A percentile compares a stretch with the other conserved stretches of the same genome.
Conservation (phyloP, 192 early-diverging fungal species). For the Oehlia diaphana region DNA sequence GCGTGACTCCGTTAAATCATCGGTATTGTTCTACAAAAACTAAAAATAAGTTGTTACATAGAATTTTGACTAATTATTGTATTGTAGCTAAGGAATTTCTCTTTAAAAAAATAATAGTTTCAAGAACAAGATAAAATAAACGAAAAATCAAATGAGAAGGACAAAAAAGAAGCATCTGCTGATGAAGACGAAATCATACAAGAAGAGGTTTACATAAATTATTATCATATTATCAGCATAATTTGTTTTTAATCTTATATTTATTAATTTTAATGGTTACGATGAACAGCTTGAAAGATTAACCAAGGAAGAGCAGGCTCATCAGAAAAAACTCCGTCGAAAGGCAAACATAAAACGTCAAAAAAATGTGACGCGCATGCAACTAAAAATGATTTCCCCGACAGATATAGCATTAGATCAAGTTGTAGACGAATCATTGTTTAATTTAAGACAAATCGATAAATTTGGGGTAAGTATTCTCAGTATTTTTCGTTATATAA, state of each 20-base stretch:
- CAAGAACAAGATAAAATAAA: background rate
- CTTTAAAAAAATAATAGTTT: background rate
- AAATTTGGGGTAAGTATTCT: conserved; percentile 43
- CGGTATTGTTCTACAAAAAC: conserved; percentile 45
- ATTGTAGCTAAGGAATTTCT: conserved; percentile 34
- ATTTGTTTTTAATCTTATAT: too few relatives aligned
- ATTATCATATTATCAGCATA: too few relatives aligned
- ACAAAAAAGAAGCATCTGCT: conserved; percentile 35
- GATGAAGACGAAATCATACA: conserved; percentile 63
- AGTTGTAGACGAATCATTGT: conserved; percentile 56
- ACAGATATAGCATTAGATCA: conserved; percentile 76
- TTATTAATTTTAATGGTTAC: background rate
- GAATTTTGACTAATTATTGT: conserved; percentile 45
- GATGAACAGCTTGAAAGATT: conserved; percentile 36
- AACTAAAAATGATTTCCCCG: conserved; percentile 77
- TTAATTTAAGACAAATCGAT: conserved; percentile 52
- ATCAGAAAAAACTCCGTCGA: conserved; percentile 56
- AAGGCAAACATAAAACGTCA: conserved; percentile 70
- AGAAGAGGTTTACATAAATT: conserved; percentile 35
- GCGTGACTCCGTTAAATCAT: conserved; percentile 73
- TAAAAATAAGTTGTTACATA: background rate
- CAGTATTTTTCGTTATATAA: background rate
- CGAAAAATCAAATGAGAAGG: background rate
- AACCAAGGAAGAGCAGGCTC: conserved; percentile 48
- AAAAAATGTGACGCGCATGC: conserved; percentile 71